Conservation (phyloP, 495 filamentous ascomycete species). For the Tetracladium marchalianum region DNA sequence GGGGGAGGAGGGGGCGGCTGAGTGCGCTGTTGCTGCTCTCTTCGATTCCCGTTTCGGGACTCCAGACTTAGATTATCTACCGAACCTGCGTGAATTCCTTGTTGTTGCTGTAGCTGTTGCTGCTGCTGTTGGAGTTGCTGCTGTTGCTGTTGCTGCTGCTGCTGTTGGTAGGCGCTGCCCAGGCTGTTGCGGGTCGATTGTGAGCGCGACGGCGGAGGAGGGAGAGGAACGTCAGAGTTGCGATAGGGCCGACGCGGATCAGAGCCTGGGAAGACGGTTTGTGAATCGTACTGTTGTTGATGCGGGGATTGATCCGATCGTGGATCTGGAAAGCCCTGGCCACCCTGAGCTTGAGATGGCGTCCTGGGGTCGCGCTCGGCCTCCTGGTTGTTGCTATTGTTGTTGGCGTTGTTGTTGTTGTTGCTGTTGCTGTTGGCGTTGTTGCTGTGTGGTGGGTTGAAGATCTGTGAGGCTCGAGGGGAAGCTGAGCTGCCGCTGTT, state of each 20-base stretch:
- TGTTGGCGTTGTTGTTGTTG: not conserved
- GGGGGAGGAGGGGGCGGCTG: conserved; percentile 6
- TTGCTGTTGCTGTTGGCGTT: conserved; percentile 2
- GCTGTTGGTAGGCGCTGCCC: conserved; percentile 4
- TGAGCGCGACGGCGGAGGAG: conserved; percentile 1
- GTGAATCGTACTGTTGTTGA: not conserved
- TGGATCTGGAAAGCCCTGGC: not conserved
- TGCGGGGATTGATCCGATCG: not conserved
- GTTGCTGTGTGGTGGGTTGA: conserved; percentile 11
- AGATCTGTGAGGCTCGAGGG: conserved; percentile 3
- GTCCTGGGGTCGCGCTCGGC: not conserved
- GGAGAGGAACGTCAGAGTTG: no score
- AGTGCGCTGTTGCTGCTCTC: not conserved
- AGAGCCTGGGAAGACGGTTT: not conserved
- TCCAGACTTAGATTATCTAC: not conserved
- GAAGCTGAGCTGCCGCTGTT: not conserved
- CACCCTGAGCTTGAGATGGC: not conserved
- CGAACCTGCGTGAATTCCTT: not conserved
- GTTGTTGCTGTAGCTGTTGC: conserved; percentile 19
- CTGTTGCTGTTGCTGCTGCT: conserved; percentile 12
- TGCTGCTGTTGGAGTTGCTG: conserved; percentile 18
- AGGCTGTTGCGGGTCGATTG: conserved; percentile 11
- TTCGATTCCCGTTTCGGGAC: not conserved
- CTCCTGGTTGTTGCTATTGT: not conserved
- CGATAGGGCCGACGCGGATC: not conserved